Evolutionary conservation across 345 rosid species (phyloP).

Genomic region (Syzygium grande): DNA sequence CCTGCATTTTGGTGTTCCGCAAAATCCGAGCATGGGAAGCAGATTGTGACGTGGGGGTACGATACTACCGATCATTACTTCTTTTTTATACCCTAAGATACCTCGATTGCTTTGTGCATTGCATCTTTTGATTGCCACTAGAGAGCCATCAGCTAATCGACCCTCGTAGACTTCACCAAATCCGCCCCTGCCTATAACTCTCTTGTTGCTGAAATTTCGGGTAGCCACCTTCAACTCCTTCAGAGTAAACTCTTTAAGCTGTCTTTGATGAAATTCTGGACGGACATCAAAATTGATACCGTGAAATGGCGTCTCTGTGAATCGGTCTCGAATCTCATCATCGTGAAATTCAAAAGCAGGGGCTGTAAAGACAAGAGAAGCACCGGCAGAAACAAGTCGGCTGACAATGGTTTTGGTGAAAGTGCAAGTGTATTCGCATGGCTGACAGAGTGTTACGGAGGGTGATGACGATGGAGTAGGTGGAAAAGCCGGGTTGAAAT

Average conservation of each 20-base stretch:
- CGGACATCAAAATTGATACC: neutral
- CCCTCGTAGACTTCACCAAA: neutral
- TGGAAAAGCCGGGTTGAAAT: neutral
- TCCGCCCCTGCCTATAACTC: neutral
- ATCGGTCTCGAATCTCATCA: neutral
- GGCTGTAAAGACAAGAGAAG: neutral
- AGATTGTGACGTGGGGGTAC: neutral
- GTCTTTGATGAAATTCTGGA: neutral
- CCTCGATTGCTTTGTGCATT: too few species aligned
- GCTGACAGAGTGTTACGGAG: neutral
- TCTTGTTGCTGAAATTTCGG: neutral
- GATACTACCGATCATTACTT: neutral
- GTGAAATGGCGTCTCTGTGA: neutral
- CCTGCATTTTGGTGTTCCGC: neutral
- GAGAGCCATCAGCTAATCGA: neutral
- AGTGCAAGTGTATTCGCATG: neutral
- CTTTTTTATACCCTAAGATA: neutral
- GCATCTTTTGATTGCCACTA: slow-evolving; percentile 1
- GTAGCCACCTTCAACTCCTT: neutral
- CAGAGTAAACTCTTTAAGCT: neutral
- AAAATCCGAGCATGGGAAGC: neutral
- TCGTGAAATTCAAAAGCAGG: neutral
- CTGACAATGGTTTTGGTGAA: neutral
- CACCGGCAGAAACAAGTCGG: neutral
- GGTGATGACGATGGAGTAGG: neutral